Percentiles rank a stretch among this genome's conserved stretches.
These are phyloP conservation scores for Phyllostachys edulis DNA, from an alignment of 176 grass and related monocot genomes.

Conservation along the genomic window DNA sequence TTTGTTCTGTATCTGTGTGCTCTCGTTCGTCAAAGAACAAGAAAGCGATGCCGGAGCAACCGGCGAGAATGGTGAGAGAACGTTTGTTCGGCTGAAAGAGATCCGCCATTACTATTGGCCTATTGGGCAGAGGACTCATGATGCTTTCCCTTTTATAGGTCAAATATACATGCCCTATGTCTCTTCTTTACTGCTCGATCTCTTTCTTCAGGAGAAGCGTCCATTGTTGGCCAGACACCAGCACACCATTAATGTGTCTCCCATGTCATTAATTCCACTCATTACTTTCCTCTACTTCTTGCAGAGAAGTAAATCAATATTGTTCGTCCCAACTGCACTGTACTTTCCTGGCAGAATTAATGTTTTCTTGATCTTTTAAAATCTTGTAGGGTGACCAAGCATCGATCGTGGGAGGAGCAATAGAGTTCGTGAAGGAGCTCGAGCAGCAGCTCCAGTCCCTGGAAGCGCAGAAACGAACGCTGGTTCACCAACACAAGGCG, in stretches of 20 bases:
- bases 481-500: constrained; percentile 25
- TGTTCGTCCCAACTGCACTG: no score
- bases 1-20: background rate
- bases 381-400: constrained; percentile 89
- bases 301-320: background rate
- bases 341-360: constrained; percentile 22
- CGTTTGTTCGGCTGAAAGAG: constrained; percentile 22
- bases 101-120: constrained; percentile 9
- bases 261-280: constrained; percentile 2
- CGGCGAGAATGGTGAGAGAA: background rate
- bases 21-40: constrained; percentile 10
- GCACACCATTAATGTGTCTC: constrained; percentile 48
- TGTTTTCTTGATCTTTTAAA: background rate
- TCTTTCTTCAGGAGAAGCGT: background rate
- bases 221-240: constrained; percentile 21
- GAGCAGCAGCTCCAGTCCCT: constrained; percentile 91
- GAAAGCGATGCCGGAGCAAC: constrained; percentile 42
- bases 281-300: background rate
- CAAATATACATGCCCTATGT: background rate
- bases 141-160: background rate
- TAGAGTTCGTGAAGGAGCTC: constrained; percentile 94
- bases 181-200: constrained; percentile 11
- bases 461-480: constrained; percentile 68
- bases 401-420: constrained; percentile 86
- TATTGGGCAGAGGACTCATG: background rate